These are phyloP conservation scores for Sisymbrium altissimum DNA, from an alignment of 345 rosid species.

Conservation along the genomic window DNA sequence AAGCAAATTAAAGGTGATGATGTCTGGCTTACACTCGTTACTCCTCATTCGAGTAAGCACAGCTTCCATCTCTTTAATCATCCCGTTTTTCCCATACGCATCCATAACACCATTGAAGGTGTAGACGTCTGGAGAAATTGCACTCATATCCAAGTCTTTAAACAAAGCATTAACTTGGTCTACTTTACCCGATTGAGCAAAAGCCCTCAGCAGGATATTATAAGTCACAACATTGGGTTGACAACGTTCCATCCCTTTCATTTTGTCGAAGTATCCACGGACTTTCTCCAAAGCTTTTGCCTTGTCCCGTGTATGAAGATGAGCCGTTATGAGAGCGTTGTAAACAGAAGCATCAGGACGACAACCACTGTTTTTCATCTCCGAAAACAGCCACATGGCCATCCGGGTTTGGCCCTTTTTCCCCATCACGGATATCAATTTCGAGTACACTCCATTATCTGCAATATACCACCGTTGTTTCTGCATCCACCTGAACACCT, in stretches of 20 bases:
- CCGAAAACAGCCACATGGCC: slow-evolving; percentile 99
- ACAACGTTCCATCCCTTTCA: slow-evolving; percentile 77
- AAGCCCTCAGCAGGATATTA: slow-evolving; percentile 84
- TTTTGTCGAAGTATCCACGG: slow-evolving; percentile 68
- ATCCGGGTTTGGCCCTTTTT: slow-evolving; percentile 82
- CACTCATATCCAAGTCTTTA: slow-evolving; percentile 63
- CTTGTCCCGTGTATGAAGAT: slow-evolving; percentile 80
- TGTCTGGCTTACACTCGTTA: slow-evolving; percentile 70
- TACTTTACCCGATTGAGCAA: slow-evolving; percentile 73
- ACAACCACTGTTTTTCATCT: slow-evolving; percentile 96
- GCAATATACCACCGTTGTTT: slow-evolving; percentile 87
- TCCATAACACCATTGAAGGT: slow-evolving; percentile 93
- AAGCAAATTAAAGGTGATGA: slow-evolving; percentile 72
- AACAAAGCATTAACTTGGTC: slow-evolving; percentile 68
- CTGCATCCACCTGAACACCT: slow-evolving; percentile 99
- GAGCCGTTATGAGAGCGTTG: slow-evolving; percentile 84
- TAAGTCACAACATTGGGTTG: slow-evolving; percentile 86
- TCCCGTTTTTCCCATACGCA: slow-evolving; percentile 89
- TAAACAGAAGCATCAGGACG: slow-evolving; percentile 89
- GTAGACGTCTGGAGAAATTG: slow-evolving; percentile 65
- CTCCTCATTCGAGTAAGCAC: slow-evolving; percentile 77
- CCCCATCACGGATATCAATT: slow-evolving; percentile 79
- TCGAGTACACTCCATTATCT: slow-evolving; percentile 83
- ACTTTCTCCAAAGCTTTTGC: slow-evolving; percentile 78
- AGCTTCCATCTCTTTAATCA: slow-evolving; percentile 88